Base-by-base conservation (phyloP, 2,329 filamentous ascomycete genomes). In the Dothiorella sarmentorum region DNA sequence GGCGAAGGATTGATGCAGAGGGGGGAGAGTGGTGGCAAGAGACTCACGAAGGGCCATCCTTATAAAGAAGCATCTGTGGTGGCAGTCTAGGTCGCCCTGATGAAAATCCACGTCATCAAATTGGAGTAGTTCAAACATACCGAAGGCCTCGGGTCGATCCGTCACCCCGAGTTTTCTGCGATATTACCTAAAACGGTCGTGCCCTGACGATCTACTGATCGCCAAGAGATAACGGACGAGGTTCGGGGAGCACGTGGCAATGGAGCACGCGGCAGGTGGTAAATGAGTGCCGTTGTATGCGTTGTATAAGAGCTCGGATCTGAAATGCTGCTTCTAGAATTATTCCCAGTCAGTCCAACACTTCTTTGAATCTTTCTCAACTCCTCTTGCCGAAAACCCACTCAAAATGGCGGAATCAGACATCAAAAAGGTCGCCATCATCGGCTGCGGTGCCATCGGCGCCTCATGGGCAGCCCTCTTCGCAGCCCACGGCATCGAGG, bases 401-500 rank as follows among this genome's bases (percentile, higher is more conserved):
- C 52, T 31, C n/a, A 45, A 5, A 26, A 59, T 53, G 56, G 2
- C 45, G 9, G 9, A 15, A 52, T 22, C 43, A 17, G 18, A 26
- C 22, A 61, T 62, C 61, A 65, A 65, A 26, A 67, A 63, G 6
- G 63, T 71, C n/a, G 65, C 65, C 44, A 65, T 75, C 4, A 69
- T 76, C 40, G 74, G 73, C 9, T 70, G 67, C 26, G 73, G 74
- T 4, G 67, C 71, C 13, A 76, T 76, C 17, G 74, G 74, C 15
- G 70, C 74, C 17, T 73, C 70, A 10, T 79, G 76, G 75, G 71
- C 74, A 2, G 72, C 71, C 9, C 65, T 76, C 0, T 76, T 76
- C 51, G 67, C 76, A 0, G 66, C 73, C 4, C 67, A 69, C 45
- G 73, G 73, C 18, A 61, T 73, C n/a, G 63, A 65, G 17, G 76